Conservation (phyloP, 1,284 basidiomycete genomes). For the Rhodotorula sp. region DNA sequence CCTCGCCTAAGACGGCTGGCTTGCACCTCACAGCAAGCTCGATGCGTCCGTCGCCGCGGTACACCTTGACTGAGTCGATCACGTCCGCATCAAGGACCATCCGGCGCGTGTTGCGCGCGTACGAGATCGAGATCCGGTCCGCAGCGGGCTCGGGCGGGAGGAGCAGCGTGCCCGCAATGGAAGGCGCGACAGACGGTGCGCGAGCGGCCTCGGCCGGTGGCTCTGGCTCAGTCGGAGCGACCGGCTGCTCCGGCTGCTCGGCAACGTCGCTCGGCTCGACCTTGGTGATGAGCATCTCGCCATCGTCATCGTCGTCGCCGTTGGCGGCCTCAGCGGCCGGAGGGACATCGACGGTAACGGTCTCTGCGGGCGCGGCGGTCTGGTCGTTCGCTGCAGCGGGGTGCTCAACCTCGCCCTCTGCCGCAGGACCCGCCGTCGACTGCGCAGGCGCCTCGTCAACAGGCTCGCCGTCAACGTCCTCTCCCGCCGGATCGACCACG, state of each 20-base stretch:
- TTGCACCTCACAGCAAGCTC: slow-evolving; percentile 72
- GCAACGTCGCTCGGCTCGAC: not conserved
- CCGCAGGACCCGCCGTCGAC: not conserved
- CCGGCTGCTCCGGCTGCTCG: not conserved
- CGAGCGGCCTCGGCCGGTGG: not conserved
- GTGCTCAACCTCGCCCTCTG: not conserved
- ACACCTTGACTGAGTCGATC: slow-evolving; percentile 77
- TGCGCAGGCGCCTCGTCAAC: not conserved
- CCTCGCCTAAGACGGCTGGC: slow-evolving; percentile 40
- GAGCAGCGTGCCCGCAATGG: not conserved
- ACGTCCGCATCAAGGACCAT: slow-evolving; percentile 86
- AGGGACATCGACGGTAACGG: not conserved
- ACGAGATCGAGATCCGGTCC: slow-evolving; percentile 79
- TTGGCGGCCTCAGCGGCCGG: not conserved
- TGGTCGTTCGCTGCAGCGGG: not conserved
- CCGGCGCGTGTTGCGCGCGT: slow-evolving; percentile 80
- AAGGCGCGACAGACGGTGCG: slow-evolving; percentile 17
- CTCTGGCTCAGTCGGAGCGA: not conserved
- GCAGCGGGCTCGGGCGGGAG: slow-evolving; percentile 50
- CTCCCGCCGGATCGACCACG: slow-evolving; percentile 26
- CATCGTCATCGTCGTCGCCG: not conserved
- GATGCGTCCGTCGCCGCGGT: slow-evolving; percentile 77
- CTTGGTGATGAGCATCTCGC: slow-evolving; percentile 4
- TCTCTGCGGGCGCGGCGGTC: not conserved
- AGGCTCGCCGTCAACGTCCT: slow-evolving; percentile 16